Conservation (phyloP, 495 filamentous ascomycete genomes). For the Tuber melanosporum region DNA sequence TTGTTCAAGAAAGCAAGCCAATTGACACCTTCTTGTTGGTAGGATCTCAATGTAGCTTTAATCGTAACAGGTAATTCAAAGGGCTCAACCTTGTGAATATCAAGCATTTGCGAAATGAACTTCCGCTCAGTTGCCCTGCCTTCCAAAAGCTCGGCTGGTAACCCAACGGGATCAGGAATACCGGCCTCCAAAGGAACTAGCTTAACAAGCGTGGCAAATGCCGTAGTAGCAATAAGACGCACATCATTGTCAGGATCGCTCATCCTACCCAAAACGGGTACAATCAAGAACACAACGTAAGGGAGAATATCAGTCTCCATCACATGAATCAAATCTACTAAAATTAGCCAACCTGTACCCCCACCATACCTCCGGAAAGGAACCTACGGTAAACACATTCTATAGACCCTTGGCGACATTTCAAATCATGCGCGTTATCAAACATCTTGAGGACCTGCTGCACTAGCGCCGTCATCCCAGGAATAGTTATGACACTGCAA, state of each 20-base stretch:
- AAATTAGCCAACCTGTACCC: not conserved
- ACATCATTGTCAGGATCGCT: conserved; percentile 96
- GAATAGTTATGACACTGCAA: conserved; percentile 88
- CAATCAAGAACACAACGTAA: conserved; percentile 97
- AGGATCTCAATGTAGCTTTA: conserved; percentile 89
- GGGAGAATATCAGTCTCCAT: conserved; percentile 96
- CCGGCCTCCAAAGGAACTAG: conserved; percentile 97
- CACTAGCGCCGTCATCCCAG: conserved; percentile 92
- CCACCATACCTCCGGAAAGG: not conserved
- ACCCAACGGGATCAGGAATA: conserved; percentile 90
- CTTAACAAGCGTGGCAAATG: conserved; percentile 94
- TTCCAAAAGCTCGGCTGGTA: conserved; percentile 77
- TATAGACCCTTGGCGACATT: conserved; percentile 83
- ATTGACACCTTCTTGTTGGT: conserved; percentile 98
- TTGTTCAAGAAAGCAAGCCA: conserved; percentile 98
- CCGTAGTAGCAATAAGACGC: conserved; percentile 87
- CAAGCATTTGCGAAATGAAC: conserved; percentile 93
- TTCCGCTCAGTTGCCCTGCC: conserved; percentile 88
- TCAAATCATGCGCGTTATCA: conserved; percentile 76
- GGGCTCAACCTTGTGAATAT: conserved; percentile 87
- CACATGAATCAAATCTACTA: conserved; percentile 75
- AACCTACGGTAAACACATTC: conserved; percentile 67
- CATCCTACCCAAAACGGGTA: conserved; percentile 98
- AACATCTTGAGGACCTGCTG: conserved; percentile 87
- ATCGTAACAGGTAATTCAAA: conserved; percentile 93